Percentiles rank a stretch among this genome's conserved stretches.
phyloP scores from a whole-genome alignment of 139 green algal genomes.

The Haematococcus sp. region DNA sequence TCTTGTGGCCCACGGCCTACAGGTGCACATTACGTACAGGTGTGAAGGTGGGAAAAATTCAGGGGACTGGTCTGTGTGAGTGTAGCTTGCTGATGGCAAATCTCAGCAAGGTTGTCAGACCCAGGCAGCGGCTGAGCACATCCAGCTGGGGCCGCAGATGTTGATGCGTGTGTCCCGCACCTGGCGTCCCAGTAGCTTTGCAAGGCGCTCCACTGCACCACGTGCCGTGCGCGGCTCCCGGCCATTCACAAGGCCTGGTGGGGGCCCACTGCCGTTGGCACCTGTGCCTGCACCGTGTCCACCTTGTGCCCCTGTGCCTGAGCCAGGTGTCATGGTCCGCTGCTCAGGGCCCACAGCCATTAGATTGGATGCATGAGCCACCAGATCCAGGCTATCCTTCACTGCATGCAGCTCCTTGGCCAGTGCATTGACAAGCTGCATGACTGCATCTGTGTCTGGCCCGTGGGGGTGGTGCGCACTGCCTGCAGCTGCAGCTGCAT shows the following conservation, averaged over 20 bases:
- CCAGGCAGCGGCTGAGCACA: not conserved
- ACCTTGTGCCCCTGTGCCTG: not conserved
- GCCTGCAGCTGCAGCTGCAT: not conserved
- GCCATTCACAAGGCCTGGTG: constrained; percentile 1
- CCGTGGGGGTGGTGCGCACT: not conserved
- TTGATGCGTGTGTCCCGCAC: not conserved
- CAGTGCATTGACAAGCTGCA: constrained; percentile 11
- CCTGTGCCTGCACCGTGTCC: not conserved
- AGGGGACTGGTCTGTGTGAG: not conserved
- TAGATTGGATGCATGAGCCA: constrained; percentile 41
- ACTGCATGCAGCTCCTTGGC: constrained; percentile 18
- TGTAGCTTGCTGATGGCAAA: not conserved
- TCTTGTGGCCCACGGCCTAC: constrained; percentile 35
- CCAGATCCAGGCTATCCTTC: constrained; percentile 29
- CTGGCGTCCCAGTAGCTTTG: constrained; percentile 36
- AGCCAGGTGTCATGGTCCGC: not conserved
- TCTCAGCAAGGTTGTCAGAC: not conserved
- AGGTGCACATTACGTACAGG: not conserved
- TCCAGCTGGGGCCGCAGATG: not conserved
- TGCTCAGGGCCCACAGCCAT: constrained; percentile 37
- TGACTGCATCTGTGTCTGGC: not conserved
- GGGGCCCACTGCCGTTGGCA: too few species aligned
- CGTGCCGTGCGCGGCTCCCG: constrained; percentile 21
- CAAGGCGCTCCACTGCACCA: constrained; percentile 32
- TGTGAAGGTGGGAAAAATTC: not conserved